Evolutionary conservation across 768 basidiomycete genomes (phyloP), one percentile per base, ranked within the genome.

Genomic region (Boletus sp.): DNA sequence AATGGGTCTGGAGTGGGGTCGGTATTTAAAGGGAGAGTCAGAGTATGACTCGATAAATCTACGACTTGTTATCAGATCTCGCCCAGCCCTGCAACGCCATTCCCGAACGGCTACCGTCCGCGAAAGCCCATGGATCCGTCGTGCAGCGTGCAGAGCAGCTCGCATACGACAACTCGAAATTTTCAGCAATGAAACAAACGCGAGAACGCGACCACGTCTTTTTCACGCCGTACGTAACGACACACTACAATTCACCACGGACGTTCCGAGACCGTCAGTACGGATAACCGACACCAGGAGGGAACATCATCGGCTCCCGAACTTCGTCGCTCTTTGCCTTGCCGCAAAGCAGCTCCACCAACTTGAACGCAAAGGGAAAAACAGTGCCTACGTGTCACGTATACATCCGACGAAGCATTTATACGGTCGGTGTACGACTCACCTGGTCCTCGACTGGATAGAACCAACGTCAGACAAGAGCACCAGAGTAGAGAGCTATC

Each of bases 341-440:
- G 5, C 91, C 91, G 57, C 83, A 85, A 2, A 92, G 77, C 18
- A 83, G 64, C 65, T 90, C 88, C 9, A 91, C 84, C 35, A 93
- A 71, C n/a, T 84, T 85, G 53, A 92, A 75, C 2, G 88, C 88
- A 60, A 93, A 92, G 2, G 84, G 83, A 65, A 93, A 92, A 0
- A 83, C 75, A 4, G 90, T 91, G 11, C 90, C 90, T 85, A 60
- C 20, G 12, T 36, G 14, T 24, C 40, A 30, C 20, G 18, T 10
- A 17, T 3, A 7, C 29, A 30, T 33, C 52, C 20, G 37, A 45
- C 30, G 40, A 24, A 0, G 45, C 33, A 29, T 2, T n/a, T 2
- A 0, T 35, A 9, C 5, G 32, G n/a, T 35, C 10, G 7, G 18
- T 33, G 42, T 29, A 8, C n/a, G 7, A 11, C 76, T 65, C 64